phyloP scores from a whole-genome alignment of 768 basidiomycete species.

The Dendrothele bispora region DNA sequence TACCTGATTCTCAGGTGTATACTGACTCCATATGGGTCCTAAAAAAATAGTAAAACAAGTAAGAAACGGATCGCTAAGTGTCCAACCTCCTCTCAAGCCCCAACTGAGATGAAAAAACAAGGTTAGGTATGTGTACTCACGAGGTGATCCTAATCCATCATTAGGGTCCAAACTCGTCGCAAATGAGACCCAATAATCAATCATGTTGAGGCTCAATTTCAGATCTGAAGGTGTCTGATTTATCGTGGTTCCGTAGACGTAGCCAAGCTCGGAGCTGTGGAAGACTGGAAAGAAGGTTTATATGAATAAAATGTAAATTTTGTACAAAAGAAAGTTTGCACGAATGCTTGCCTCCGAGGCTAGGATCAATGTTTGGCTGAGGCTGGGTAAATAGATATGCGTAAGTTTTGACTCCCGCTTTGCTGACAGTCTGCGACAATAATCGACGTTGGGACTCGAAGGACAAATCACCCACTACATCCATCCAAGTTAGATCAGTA shows the following conservation, averaged over 20 bases:
- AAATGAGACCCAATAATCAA: conserved; percentile 33
- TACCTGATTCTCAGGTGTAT: conserved; percentile 8
- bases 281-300: too few species aligned
- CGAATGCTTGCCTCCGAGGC: conserved; percentile 15
- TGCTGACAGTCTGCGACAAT: conserved; percentile 5
- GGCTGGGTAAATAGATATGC: conserved; percentile 17
- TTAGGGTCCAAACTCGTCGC: conserved; percentile 28
- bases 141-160: conserved; percentile 23
- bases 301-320: background rate
- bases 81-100: too few species aligned
- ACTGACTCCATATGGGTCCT: conserved; percentile 11
- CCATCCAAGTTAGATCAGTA: background rate
- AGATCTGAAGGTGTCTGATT: conserved; percentile 15
- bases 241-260: conserved; percentile 26
- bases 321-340: background rate
- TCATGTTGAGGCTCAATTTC: conserved; percentile 21
- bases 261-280: conserved; percentile 30
- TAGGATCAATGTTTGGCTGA: conserved; percentile 8
- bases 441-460: conserved; percentile 19
- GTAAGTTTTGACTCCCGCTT: conserved; percentile 4
- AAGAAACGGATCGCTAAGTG: background rate
- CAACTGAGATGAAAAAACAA: background rate
- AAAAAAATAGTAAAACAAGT: background rate
- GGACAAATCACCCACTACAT: conserved; percentile 23
- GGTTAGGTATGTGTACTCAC: conserved; percentile 12